A percentile compares a stretch with the other conserved stretches of the same genome.
Evolutionary conservation across 257 asterid species (phyloP).

Genomic region (Paraleonurus japonicus): DNA sequence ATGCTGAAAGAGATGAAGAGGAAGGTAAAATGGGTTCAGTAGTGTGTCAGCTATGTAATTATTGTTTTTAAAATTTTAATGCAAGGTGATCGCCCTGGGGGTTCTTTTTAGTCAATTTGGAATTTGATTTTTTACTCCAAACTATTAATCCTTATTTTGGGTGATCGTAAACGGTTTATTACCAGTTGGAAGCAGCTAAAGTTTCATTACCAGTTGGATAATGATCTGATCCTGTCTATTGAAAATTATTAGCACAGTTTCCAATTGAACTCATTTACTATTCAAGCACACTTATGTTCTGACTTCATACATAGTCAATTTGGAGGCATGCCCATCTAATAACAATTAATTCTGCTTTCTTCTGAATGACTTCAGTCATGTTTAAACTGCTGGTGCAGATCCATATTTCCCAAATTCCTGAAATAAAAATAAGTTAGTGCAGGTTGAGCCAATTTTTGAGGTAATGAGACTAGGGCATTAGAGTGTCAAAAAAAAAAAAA

Average conservation of each 20-base stretch:
- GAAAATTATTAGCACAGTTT: conserved; percentile 9
- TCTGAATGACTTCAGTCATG: background rate
- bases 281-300: background rate
- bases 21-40: conserved; percentile 55
- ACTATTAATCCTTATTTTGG: background rate
- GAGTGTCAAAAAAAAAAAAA: background rate
- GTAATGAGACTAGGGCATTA: background rate
- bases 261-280: background rate
- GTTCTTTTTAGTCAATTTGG: conserved; percentile 7
- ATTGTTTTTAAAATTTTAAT: background rate
- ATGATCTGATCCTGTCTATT: conserved; percentile 11
- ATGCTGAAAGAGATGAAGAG: conserved; percentile 99
- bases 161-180: background rate
- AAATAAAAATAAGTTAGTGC: background rate
- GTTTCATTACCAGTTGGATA: background rate
- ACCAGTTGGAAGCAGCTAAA: conserved; percentile 6
- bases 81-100: conserved; percentile 1
- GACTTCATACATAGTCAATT: background rate
- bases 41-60: conserved; percentile 7
- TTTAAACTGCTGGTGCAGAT: background rate
- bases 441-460: conserved; percentile 1
- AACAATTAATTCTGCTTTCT: background rate
- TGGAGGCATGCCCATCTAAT: background rate
- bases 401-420: background rate
- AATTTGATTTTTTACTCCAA: background rate